Base-by-base conservation (phyloP, 2,329 filamentous ascomycete genomes). In the Amesomyces nigricolor region DNA sequence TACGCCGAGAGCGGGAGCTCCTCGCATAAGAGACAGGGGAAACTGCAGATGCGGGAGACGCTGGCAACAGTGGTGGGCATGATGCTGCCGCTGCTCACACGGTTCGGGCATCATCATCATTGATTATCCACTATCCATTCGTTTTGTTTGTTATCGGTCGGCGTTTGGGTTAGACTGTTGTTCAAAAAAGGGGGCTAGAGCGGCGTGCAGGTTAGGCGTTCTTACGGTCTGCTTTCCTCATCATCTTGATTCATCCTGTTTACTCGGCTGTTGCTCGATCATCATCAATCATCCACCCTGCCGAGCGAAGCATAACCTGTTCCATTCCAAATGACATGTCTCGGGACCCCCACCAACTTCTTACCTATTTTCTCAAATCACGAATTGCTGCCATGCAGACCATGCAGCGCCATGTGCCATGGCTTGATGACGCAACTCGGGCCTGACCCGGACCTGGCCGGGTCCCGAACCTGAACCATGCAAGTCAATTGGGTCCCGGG, bases 11-110 rank as follows among this genome's bases (percentile, higher is more conserved):
- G 72, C 2, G 70, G 68, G 47, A 64, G 69, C 14, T 54, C 68
- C 37, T 64, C 73, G 40, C 76, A 80, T 65, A 74, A 77, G 56
- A 79, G 79, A 67, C 71, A 78, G 53, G 72, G 72, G 48, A 79
- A 80, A 35, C 81, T 81, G 14, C 78, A 83, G 65, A 78, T 87
- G 77, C 77, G 85, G 48, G 85, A 89, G 65, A 88, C 85, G 0
- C 65, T 90, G 51, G 83, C 83, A 11, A 88, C 87, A 3, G 80
- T 91, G 13, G 78, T 78, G 26, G 89, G 89, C 59, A 92, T 94
- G 87, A 70, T 92, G 52, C 69, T 94, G 52, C 89, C 89, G 13
- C 76, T 92, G 40, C 71, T 91, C 42, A 89, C 88, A 17, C 88
- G 91, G 64, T 81, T 91, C 61, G 88, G 88, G 2, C 88, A 91